Evolutionary conservation across 2,329 filamentous ascomycete genomes (phyloP), one percentile per base, ranked within the genome.

Genomic region (Bipolaris sorokiniana): DNA sequence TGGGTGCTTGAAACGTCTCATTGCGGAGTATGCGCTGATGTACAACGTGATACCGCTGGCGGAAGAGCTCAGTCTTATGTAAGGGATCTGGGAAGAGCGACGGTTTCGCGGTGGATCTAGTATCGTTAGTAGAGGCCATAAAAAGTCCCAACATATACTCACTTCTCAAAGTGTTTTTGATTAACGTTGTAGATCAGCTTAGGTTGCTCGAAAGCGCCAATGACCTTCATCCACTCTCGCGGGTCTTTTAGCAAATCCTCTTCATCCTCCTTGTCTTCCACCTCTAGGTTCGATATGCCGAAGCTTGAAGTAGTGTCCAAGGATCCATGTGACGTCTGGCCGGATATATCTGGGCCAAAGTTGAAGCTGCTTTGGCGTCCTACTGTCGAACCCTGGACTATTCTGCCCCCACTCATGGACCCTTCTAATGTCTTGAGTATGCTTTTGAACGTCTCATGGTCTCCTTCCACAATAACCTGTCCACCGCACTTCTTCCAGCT

Each of bases 151-250:
- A 5, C 16, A 9, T 37, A 0, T 5, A 53, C 77, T 44, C 69
- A 89, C 88, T 83, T 87, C 69, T 98, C 91, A 72, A 98, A 97
- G 70, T 97, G 91, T 71, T 96, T 97, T 80, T 96, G 97, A 7
- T 80, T 79, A 18, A 88, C 83, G 66, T 93, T 92, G 74, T 92
- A 96, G 22, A 86, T 76, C 68, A 92, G 81, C 49, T 90, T 84
- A 4, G 95, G 95, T 74, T 97, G 93, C 7, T 95, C 88, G 73
- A 90, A 96, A 0, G 95, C 92, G 61, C 86, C 86, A 44, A 97
- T 81, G 23, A 97, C 84, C 73, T 90, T 94, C 23, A 98, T 78
- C 90, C 93, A 98, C 59, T 87, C 86, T 66, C 92, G 84, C 0
- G 90, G 86, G 71, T 97, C 90, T 55, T 81, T 86, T 40, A 83